Base-by-base conservation (phyloP, 148 eudicot species). In the Rhododendron williamsianum region DNA sequence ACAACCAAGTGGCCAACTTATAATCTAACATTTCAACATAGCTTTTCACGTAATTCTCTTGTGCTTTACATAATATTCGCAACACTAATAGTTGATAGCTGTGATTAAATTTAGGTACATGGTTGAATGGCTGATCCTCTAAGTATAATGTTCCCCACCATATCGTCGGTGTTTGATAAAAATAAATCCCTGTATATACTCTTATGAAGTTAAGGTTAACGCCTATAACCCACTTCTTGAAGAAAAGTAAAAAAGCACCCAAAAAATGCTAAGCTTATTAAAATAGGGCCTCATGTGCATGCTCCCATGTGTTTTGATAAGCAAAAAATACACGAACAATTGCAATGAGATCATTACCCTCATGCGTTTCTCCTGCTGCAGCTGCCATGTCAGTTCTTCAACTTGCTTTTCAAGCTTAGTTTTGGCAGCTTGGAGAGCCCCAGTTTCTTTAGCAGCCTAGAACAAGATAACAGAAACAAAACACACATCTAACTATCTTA, bases 371-470 rank as follows among this genome's bases (percentile, higher is more conserved):
- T 96, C 99, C 60, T 87, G 89, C 89, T 93, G 90, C 84, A 95
- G 87, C 81, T 87, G 91, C 90, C 86, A 87, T 51, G 91, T 91
- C 78, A 95, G 82, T 81, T 96, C 96, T 87, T 95, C 92, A 87
- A 94, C 97, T 92, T 95, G 84, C 87, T 95, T 95, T 90, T 95
- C 98, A 88, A 94, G 88, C 87, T 88, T 91, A 83, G 43, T 87
- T 88, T 96, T 96, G 78, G 98, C 99, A 85, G 88, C 98, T 89
- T 93, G 96, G 83, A 96, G 93, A 71, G 93, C 93, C 45, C 93
- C 94, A 56, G 95, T 89, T 88, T 96, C 97, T 89, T 89, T 94
- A 84, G 99, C 95, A 85, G 95, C 97, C 99, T 95, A 85, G 82
- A 87, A 43, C 67, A 72, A 65, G 46, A 86, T 23, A 13, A 80